Evolutionary conservation across 108 stramenopile genomes (phyloP).

Genomic region (Parietichytrium sp.): DNA sequence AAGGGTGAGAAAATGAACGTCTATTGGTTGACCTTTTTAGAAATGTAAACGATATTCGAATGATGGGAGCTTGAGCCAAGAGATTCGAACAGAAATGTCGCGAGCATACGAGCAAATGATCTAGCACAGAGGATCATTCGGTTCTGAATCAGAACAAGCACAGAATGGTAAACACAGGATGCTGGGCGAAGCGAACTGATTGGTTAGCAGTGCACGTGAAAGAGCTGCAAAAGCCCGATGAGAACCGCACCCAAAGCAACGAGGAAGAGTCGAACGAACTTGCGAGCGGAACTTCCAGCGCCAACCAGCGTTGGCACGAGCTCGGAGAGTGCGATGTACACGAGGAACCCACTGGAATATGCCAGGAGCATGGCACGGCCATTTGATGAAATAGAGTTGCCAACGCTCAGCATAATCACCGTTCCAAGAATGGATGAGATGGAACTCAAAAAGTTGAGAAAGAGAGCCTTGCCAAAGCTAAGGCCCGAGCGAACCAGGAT

Average conservation of each 20-base stretch:
- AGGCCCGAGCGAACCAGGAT: slow-evolving; percentile 24
- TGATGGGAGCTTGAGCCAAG: too few relatives aligned
- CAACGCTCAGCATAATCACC: not conserved
- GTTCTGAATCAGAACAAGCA: too few relatives aligned
- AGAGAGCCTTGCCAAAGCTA: not conserved
- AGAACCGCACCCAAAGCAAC: not conserved
- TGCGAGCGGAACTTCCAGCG: not conserved
- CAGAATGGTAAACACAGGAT: too few relatives aligned
- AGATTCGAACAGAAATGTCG: too few relatives aligned
- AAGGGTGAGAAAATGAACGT: too few relatives aligned
- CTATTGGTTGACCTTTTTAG: too few relatives aligned
- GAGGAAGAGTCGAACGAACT: not conserved
- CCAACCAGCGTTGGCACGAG: not conserved
- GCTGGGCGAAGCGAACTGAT: too few relatives aligned
- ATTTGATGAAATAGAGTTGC: not conserved
- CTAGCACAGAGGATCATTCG: too few relatives aligned
- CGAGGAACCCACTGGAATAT: not conserved
- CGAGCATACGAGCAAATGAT: too few relatives aligned
- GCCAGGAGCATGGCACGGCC: not conserved
- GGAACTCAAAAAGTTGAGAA: not conserved
- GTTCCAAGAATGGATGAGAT: not conserved
- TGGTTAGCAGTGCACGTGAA: not conserved
- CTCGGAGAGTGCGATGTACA: slow-evolving; percentile 26
- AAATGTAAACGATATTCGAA: too few relatives aligned
- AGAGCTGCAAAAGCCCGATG: not conserved